Conservation (phyloP, 1,284 basidiomycete genomes). For the Meira nashicola region DNA sequence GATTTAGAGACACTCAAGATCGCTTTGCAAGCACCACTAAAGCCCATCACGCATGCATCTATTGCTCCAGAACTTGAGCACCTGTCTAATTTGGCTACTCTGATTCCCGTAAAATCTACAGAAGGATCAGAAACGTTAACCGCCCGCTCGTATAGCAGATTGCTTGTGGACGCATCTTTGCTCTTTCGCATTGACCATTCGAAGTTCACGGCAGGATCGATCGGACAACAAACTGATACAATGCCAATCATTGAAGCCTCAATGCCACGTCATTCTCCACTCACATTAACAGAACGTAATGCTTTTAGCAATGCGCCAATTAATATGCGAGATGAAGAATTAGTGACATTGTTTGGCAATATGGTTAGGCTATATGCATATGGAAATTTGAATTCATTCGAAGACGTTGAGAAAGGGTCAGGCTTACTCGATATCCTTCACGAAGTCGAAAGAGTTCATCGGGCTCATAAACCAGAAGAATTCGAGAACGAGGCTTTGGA, state of each 20-base stretch:
- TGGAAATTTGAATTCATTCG: conserved; percentile 54
- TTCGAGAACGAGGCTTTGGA: not conserved
- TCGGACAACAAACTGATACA: conserved; percentile 52
- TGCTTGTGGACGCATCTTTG: conserved; percentile 56
- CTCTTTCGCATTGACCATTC: conserved; percentile 58
- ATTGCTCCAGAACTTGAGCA: conserved; percentile 52
- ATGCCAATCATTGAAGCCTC: conserved; percentile 52
- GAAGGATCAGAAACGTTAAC: conserved; percentile 14
- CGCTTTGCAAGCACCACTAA: conserved; percentile 56
- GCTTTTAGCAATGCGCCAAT: conserved; percentile 57
- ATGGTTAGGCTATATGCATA: conserved; percentile 54
- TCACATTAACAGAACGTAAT: conserved; percentile 59
- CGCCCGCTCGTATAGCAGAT: not conserved
- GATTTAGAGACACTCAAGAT: conserved; percentile 66
- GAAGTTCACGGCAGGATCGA: conserved; percentile 56
- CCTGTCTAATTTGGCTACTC: conserved; percentile 52
- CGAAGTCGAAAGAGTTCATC: conserved; percentile 24
- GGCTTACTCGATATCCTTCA: conserved; percentile 57
- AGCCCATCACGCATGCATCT: conserved; percentile 56
- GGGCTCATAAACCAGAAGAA: not conserved
- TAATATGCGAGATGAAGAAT: conserved; percentile 55
- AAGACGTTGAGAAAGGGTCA: conserved; percentile 51
- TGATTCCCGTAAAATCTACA: conserved; percentile 50
- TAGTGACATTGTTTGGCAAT: conserved; percentile 51
- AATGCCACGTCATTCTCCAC: conserved; percentile 32